Evolutionary conservation across 2,329 filamentous ascomycete species (phyloP).

Genomic region (Camillea tinctor): DNA sequence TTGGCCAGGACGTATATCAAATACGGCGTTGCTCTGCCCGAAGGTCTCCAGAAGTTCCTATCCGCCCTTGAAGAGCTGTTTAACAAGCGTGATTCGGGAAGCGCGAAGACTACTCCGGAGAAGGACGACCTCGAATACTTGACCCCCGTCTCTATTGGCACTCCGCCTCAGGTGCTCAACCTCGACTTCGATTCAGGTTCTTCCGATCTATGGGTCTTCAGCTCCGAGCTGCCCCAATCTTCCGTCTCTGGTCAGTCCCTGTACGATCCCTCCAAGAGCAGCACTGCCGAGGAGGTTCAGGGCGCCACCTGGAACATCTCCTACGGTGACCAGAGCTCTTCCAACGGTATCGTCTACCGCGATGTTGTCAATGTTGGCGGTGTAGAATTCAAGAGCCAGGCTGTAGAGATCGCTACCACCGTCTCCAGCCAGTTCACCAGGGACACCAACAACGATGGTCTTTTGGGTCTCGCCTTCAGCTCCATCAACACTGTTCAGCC

Average conservation of each 20-base stretch:
- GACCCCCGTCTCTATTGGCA: constrained; percentile 33
- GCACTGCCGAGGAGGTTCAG: constrained; percentile 24
- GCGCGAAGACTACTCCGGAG: constrained; percentile 27
- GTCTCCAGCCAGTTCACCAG: constrained; percentile 31
- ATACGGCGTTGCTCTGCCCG: constrained; percentile 27
- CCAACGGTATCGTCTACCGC: constrained; percentile 36
- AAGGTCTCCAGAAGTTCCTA: constrained; percentile 24
- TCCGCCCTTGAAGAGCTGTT: constrained; percentile 18
- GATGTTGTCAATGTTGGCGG: constrained; percentile 33
- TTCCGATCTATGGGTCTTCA: constrained; percentile 37
- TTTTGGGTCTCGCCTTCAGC: constrained; percentile 36
- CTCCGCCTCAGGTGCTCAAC: constrained; percentile 33
- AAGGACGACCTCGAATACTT: constrained; percentile 32
- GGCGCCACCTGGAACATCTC: constrained; percentile 31
- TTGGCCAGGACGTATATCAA: constrained; percentile 32
- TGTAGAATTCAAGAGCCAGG: constrained; percentile 28
- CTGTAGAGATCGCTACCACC: constrained; percentile 33
- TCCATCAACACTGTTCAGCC: constrained; percentile 34
- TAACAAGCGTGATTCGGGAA: constrained; percentile 25
- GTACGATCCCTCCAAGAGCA: constrained; percentile 29
- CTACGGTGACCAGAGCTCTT: constrained; percentile 33
- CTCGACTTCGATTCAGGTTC: constrained; percentile 36
- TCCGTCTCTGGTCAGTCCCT: constrained; percentile 27
- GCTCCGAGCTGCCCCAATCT: constrained; percentile 21
- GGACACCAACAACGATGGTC: constrained; percentile 32